Evolutionary conservation across 441 rosid genomes (phyloP).

Genomic region (Caryocar brasiliense): DNA sequence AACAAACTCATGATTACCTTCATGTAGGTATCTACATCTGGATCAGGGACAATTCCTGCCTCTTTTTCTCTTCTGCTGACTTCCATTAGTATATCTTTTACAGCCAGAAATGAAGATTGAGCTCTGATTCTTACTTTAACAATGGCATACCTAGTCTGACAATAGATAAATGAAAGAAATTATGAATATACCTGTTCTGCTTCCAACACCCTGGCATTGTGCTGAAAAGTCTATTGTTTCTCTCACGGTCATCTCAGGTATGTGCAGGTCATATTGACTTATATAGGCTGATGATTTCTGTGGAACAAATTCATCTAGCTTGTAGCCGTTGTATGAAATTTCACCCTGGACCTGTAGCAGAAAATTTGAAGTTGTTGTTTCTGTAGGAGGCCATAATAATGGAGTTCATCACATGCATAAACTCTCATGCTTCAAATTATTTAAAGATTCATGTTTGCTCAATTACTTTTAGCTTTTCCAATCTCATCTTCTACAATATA

Average conservation of each 20-base stretch:
- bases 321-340: slow-evolving; percentile 42
- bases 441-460: too few relatives aligned
- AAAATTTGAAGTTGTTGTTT: too few relatives aligned
- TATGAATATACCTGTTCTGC: slow-evolving; percentile 29
- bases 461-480: too few relatives aligned
- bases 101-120: neutral
- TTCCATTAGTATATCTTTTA: slow-evolving; percentile 35
- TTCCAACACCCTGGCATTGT: slow-evolving; percentile 43
- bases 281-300: slow-evolving; percentile 53
- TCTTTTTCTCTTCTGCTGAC: slow-evolving; percentile 44
- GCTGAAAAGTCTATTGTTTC: slow-evolving; percentile 53
- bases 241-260: slow-evolving; percentile 52
- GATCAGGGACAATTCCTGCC: slow-evolving; percentile 42
- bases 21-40: slow-evolving; percentile 52
- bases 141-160: neutral
- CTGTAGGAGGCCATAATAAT: too few relatives aligned
- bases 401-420: too few relatives aligned
- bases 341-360: slow-evolving; percentile 32
- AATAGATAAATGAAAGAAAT: neutral
- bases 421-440: too few relatives aligned
- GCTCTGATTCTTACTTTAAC: neutral
- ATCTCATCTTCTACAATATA: too few relatives aligned
- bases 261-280: slow-evolving; percentile 59
- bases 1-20: slow-evolving; percentile 26
- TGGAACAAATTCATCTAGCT: slow-evolving; percentile 42